A percentile compares a stretch with the other conserved stretches of the same genome.
Conservation (phyloP, 495 filamentous ascomycete species). For the Terfezia boudieri region DNA sequence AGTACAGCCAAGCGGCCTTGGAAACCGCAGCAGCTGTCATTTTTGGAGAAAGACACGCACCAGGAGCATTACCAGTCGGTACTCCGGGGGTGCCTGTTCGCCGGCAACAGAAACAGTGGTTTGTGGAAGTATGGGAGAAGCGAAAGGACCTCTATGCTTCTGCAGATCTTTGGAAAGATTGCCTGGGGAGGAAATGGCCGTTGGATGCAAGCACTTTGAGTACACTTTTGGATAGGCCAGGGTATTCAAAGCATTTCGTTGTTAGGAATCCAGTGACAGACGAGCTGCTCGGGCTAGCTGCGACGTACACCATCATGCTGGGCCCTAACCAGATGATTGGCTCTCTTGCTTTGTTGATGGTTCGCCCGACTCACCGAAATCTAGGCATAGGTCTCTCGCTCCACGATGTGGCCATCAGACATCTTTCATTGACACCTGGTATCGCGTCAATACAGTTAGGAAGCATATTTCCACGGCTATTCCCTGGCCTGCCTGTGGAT, state of each 20-base stretch:
- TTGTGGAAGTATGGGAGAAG: conserved; percentile 21
- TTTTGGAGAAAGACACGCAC: conserved; percentile 25
- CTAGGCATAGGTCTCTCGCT: conserved; percentile 34
- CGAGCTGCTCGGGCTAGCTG: conserved; percentile 34
- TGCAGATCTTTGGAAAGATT: conserved; percentile 21
- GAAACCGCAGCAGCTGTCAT: conserved; percentile 32
- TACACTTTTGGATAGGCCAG: conserved; percentile 33
- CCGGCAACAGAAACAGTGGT: conserved; percentile 19
- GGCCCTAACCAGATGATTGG: conserved; percentile 33
- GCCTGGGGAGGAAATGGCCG: conserved; percentile 23
- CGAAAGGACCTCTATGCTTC: conserved; percentile 20
- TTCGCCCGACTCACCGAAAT: conserved; percentile 28
- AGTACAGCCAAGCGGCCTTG: conserved; percentile 29
- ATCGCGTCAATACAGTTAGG: conserved; percentile 35
- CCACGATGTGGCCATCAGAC: conserved; percentile 30
- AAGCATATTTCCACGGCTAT: conserved; percentile 36
- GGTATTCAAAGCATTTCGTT: conserved; percentile 40
- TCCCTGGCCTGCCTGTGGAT: conserved; percentile 31
- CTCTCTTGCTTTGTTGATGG: conserved; percentile 35
- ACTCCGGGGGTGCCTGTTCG: conserved; percentile 14
- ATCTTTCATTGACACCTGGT: conserved; percentile 31
- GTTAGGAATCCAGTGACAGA: conserved; percentile 29
- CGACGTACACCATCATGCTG: conserved; percentile 35
- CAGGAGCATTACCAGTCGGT: conserved; percentile 16
- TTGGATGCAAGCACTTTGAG: conserved; percentile 31